Evolutionary conservation across 2,329 filamentous ascomycete species (phyloP), one percentile per base, ranked within the genome.

Genomic region (Trichoderma sp.): DNA sequence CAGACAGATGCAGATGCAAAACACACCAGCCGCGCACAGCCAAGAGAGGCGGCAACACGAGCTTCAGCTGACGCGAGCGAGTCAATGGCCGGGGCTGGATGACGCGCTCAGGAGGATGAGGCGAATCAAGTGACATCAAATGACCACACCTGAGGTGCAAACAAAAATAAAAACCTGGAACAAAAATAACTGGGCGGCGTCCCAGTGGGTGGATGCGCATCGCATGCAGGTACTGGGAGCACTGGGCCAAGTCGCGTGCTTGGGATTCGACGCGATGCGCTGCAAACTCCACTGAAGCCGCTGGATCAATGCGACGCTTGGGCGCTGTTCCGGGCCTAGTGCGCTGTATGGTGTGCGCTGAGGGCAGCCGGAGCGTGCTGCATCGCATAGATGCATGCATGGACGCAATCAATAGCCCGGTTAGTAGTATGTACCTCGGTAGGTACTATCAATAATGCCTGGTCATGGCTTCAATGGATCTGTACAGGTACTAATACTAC

Each of bases 81-180:
- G 54, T 54, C 48, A 32, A 7, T 29, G 50, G 1, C 35, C 35
- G 8, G 27, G 19, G 52, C 50, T 45, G 52, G 58, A 56, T 57
- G 61, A 57, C 52, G 61, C 61, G 61, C 52, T 56, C 37, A 34
- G 37, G 61, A 19, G 61, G 19, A 45, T 12, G 37, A 65, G 35
- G 61, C 61, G 61, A 65, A 65, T 65, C 61, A 57, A 56, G 57
- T 56, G 61, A 65, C 50, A 65, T 65, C 61, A 57, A 56, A 65
- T 56, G 61, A 65, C 50, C 29, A 32, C 22, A 52, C 48, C 2
- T 53, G 7, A 52, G 2, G 22, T n/a, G n/a, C n/a, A n/a, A n/a
- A n/a, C n/a, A n/a, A n/a, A n/a, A n/a, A n/a, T n/a, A n/a, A n/a
- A n/a, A n/a, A n/a, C 7, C 17, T 12, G 12, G n/a, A 45, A 56